These are phyloP conservation scores for Haplosporangium sp. DNA, from an alignment of 371 early-diverging fungal genomes.

Conservation along the genomic window DNA sequence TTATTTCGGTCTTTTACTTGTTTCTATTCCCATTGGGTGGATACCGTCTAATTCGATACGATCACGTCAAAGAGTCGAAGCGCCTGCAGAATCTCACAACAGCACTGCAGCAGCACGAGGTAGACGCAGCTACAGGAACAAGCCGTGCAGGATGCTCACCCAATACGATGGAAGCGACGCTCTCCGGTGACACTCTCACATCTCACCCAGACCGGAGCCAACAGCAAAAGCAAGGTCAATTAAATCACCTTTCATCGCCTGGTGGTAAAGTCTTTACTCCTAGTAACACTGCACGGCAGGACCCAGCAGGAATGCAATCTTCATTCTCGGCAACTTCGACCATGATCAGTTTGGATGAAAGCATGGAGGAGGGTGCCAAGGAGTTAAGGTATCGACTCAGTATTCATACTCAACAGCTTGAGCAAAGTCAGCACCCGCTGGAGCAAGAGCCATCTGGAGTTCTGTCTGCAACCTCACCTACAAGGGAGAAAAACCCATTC, in stretches of 20 bases:
- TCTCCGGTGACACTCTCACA: not conserved
- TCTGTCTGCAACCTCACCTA: not conserved
- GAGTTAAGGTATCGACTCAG: slow-evolving; percentile 36
- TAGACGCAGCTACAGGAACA: not conserved
- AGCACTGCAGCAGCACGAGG: slow-evolving; percentile 1
- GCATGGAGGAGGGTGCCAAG: slow-evolving; percentile 24
- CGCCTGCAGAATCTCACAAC: slow-evolving; percentile 24
- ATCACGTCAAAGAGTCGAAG: slow-evolving; percentile 50
- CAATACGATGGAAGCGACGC: slow-evolving; percentile 7
- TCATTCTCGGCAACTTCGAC: slow-evolving; percentile 50
- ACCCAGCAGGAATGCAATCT: slow-evolving; percentile 13
- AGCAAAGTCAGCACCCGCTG: not conserved
- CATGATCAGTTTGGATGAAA: slow-evolving; percentile 40
- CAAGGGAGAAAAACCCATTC: slow-evolving; percentile 16
- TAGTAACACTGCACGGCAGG: not conserved
- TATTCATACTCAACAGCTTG: not conserved
- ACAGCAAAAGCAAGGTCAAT: slow-evolving; percentile 4
- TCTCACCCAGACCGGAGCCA: not conserved
- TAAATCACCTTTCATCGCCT: slow-evolving; percentile 6
- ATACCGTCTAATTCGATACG: slow-evolving; percentile 44
- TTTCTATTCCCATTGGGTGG: slow-evolving; percentile 57
- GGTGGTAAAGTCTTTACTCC: not conserved
- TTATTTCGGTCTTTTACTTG: slow-evolving; percentile 53
- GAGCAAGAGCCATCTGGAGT: slow-evolving; percentile 5
- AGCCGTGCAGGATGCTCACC: not conserved